Evolutionary conservation across 202 grass and related monocot species (phyloP), one percentile per base, ranked within the genome.

Genomic region (Tripidium arundinaceum): DNA sequence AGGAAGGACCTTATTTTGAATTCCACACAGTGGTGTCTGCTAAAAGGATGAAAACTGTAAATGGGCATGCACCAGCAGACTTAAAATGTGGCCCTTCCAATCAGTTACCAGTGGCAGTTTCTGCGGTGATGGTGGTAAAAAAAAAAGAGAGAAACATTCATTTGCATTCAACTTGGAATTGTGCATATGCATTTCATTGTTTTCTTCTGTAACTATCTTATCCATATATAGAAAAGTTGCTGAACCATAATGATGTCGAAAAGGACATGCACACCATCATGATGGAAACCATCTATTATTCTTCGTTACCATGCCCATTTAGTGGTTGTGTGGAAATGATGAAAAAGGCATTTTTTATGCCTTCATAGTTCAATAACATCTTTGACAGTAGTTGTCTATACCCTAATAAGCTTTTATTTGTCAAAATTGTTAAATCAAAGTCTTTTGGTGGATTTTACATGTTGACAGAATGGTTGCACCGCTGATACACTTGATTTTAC

Each of bases 1-100:
- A 45, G 55, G 66, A 59, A 28, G 74, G 47, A 49, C 21, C 58
- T 46, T 67, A 26, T 69, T 85, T 79, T 75, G 70, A 84, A 76
- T 54, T n/a, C 43, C 62, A 58, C 69, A 55, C 40, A 42, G 27
- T 66, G 39, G 41, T 72, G 52, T 37, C 86, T n/a, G 31, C 60
- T 82, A 84, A 84, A 77, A 86, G 64, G 41, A 71, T 87, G 71
- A 89, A 83, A 81, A 80, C 81, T 59, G 76, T 75, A 62, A 52
- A 78, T 29, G 80, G 41, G 15, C 24, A 14, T 78, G 60, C 64
- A n/a, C 36, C 75, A 38, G 38, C 59, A 33, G 74, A 64, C 50
- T 74, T 75, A 59, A 54, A 72, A 58, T 63, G 57, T 27, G 36
- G n/a, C 24, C 38, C 60, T 59, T 69, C 25, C 68, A 37, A 69